These are phyloP conservation scores for Gastrolobium bilobum DNA, from an alignment of 306 rosid genomes.

Conservation along the genomic window DNA sequence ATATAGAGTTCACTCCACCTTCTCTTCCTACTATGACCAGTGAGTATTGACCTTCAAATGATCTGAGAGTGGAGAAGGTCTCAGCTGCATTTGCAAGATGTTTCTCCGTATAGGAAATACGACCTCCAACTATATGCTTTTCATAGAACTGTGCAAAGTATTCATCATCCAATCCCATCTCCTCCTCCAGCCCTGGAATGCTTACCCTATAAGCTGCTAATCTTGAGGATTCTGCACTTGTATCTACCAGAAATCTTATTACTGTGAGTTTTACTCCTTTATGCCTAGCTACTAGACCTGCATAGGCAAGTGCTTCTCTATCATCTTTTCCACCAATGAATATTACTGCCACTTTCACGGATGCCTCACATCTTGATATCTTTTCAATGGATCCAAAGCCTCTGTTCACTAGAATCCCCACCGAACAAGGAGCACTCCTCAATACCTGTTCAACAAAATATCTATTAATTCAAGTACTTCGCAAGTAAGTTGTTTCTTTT, in stretches of 20 bases:
- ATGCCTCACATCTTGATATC: constrained; percentile 46
- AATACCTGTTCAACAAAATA: constrained; percentile 60
- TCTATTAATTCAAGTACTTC: not conserved
- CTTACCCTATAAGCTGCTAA: constrained; percentile 53
- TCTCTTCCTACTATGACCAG: constrained; percentile 84
- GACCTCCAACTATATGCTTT: constrained; percentile 61
- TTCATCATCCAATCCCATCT: constrained; percentile 69
- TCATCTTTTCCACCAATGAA: constrained; percentile 91
- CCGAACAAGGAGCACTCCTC: constrained; percentile 78
- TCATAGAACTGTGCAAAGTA: constrained; percentile 79
- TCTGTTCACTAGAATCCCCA: constrained; percentile 86
- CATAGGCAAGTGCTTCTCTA: constrained; percentile 82
- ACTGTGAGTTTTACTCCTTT: constrained; percentile 74
- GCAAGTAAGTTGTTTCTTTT: not conserved
- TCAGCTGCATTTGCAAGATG: constrained; percentile 78
- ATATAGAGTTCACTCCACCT: constrained; percentile 69
- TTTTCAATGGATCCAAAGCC: constrained; percentile 68
- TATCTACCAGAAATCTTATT: constrained; percentile 71
- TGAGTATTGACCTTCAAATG: constrained; percentile 76
- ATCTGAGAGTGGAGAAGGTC: constrained; percentile 68
- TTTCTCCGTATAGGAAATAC: constrained; percentile 71
- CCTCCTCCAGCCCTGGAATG: constrained; percentile 67
- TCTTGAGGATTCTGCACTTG: constrained; percentile 50
- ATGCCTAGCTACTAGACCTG: constrained; percentile 68
- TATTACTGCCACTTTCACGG: constrained; percentile 71